Evolutionary conservation across 345 rosid genomes (phyloP).

Genomic region (Eucalyptus albens): DNA sequence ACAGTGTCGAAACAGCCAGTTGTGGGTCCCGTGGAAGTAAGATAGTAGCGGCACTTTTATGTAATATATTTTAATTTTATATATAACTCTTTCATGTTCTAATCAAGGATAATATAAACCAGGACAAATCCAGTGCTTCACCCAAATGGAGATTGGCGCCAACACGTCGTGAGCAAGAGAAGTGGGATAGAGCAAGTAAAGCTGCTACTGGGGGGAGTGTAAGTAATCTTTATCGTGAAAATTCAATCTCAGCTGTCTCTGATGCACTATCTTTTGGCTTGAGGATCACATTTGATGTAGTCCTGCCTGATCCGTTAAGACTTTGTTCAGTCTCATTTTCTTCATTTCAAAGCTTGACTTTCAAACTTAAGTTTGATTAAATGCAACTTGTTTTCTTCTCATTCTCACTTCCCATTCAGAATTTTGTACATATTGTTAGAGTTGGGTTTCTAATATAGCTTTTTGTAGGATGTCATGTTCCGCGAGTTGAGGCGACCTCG

Average conservation of each 20-base stretch:
- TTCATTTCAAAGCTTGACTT: background rate
- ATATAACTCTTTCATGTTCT: background rate
- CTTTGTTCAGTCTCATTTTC: background rate
- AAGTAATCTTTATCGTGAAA: conserved; percentile 6
- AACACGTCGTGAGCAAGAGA: conserved; percentile 79
- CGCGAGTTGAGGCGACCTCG: conserved; percentile 49
- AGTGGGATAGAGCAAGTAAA: conserved; percentile 91
- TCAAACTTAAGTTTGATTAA: background rate
- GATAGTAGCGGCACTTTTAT: background rate
- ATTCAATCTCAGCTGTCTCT: background rate
- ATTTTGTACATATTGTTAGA: background rate
- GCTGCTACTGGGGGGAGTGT: conserved; percentile 88
- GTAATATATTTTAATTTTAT: background rate
- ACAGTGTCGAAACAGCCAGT: conserved; percentile 6
- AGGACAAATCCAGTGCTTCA: conserved; percentile 11
- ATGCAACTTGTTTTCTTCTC: background rate
- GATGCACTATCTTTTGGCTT: background rate
- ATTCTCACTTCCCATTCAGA: background rate
- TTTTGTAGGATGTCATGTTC: conserved; percentile 51
- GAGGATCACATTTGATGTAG: background rate
- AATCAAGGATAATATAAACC: background rate
- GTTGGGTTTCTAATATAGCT: conserved; percentile 1
- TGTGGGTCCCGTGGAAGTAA: conserved; percentile 23
- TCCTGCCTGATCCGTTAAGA: background rate
- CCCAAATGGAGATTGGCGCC: conserved; percentile 64